Evolutionary conservation across 1,139 yeast species (phyloP).

Genomic region (Magnusiomyces starmeri): DNA sequence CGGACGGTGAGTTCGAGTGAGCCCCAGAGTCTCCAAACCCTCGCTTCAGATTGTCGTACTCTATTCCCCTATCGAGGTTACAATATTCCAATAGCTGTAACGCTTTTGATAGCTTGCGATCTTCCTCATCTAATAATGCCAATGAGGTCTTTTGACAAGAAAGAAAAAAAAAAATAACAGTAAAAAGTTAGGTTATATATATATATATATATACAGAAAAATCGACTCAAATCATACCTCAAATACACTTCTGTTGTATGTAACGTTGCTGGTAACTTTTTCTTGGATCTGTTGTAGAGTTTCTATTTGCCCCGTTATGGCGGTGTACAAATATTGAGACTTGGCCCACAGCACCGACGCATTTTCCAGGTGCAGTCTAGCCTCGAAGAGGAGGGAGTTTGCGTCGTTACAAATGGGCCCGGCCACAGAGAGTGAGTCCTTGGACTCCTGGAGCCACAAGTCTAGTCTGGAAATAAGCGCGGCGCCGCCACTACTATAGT

Average conservation of each 20-base stretch:
- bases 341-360: constrained; percentile 34
- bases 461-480: neutral
- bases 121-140: constrained; percentile 24
- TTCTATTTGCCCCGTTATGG: constrained; percentile 30
- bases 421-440: constrained; percentile 32
- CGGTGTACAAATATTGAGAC: constrained; percentile 28
- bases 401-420: constrained; percentile 36
- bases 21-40: constrained; percentile 18
- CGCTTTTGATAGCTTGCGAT: constrained; percentile 31
- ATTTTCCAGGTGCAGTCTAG: constrained; percentile 28
- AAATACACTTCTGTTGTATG: constrained; percentile 11
- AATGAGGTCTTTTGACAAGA: constrained; percentile 19
- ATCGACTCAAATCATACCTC: neutral
- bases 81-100: constrained; percentile 31
- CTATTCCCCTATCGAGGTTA: constrained; percentile 29
- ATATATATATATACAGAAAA: neutral
- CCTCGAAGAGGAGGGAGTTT: constrained; percentile 27
- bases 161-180: constrained; percentile 16
- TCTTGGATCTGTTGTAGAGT: constrained; percentile 20
- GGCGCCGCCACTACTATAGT: neutral
- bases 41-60: constrained; percentile 5
- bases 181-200: constrained; percentile 14
- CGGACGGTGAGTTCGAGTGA: neutral
- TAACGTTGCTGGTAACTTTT: constrained; percentile 20
- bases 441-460: constrained; percentile 31